These are phyloP conservation scores for Erysimum cheiri DNA, from an alignment of 441 rosid species.

Conservation along the genomic window DNA sequence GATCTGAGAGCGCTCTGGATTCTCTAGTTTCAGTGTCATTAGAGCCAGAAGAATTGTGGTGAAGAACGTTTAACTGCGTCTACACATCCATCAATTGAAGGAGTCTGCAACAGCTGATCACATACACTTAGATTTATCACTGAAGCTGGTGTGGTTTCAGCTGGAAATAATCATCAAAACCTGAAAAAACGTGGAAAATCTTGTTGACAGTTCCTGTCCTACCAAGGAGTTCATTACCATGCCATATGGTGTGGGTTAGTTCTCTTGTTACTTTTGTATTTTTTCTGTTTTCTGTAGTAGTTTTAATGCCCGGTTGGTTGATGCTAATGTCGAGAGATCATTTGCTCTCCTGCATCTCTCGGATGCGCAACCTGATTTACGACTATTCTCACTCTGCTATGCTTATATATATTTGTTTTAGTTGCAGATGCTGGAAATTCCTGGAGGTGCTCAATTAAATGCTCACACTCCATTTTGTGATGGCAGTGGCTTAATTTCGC, in stretches of 20 bases:
- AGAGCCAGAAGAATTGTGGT: neutral
- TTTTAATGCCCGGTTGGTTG: no score
- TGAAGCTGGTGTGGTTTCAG: constrained; percentile 43
- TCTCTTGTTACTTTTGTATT: constrained; percentile 37
- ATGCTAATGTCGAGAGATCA: neutral
- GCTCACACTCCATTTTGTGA: neutral
- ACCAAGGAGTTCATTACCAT: constrained; percentile 76
- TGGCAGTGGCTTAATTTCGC: constrained; percentile 74
- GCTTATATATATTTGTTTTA: neutral
- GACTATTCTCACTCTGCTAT: neutral
- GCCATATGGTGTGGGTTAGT: constrained; percentile 72
- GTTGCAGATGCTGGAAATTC: neutral
- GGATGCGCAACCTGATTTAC: neutral
- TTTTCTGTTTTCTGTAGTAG: neutral
- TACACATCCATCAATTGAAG: neutral
- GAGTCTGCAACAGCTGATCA: neutral
- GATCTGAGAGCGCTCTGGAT: neutral
- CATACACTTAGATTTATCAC: neutral
- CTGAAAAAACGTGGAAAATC: constrained; percentile 56
- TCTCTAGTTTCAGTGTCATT: neutral
- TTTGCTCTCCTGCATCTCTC: neutral
- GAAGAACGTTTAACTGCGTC: neutral
- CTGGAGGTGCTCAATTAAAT: neutral
- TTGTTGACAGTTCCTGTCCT: constrained; percentile 55
- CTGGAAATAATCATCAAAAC: constrained; percentile 52